Evolutionary conservation across 2,329 filamentous ascomycete species (phyloP), one percentile per base, ranked within the genome.

Genomic region (Aspergillus sp.): DNA sequence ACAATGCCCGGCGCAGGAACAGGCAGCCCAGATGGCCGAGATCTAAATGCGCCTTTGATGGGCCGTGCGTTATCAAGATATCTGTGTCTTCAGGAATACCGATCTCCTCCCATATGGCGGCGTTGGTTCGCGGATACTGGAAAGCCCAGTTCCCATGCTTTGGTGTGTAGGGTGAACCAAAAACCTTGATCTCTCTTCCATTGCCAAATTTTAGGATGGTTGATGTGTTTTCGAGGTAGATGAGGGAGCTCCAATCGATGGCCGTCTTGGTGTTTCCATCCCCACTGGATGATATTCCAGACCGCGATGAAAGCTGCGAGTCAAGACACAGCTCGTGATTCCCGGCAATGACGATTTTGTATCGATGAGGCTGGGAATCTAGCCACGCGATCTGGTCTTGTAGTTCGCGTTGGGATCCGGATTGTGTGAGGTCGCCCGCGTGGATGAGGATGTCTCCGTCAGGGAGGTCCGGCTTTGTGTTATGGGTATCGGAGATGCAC

Each of bases 361-460:
- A 82, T 41, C 76, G 74, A 69, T 96, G 90, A 0, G 90, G 87
- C 17, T 89, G 82, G 1, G 78, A 75, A 35, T 79, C 80, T 19
- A 96, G 79, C 91, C 90, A 96, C 74, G 91, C 83, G 46, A 96
- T 77, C 68, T 92, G 87, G 14, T 75, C 77, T 73, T 96, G 89
- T 43, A 96, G 84, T 60, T 90, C 87, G 3, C 78, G 74, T 0
- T 83, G 80, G 4, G 85, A 87, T 17, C 93, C 92, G 4, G 77
- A 78, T 64, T 90, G 85, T 23, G 88, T 68, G 48, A 71, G 53
- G 65, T 74, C 66, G 59, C 76, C 54, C 67, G 79, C 41, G 74
- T 81, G 76, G 70, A 81, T 66, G 44, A 73, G 55, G 65, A 74
- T 53, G 55, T 81, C 57, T 49, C 80, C 53, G 62, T 68, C 61